These are phyloP conservation scores for Dentipellis sp. DNA, from an alignment of 768 basidiomycete genomes.

Conservation along the genomic window DNA sequence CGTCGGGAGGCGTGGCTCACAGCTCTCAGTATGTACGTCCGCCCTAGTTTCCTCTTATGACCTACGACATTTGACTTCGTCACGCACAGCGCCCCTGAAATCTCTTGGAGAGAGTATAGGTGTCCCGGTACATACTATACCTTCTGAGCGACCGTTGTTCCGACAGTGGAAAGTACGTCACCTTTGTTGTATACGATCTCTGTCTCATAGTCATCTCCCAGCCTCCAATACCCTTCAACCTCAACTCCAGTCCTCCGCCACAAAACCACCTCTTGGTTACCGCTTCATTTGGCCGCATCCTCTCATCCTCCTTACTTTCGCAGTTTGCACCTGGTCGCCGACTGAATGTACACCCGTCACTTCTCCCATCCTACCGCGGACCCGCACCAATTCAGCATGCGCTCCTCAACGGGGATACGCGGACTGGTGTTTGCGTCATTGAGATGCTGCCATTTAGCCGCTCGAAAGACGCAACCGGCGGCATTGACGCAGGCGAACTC, in stretches of 20 bases:
- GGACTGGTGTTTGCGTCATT: constrained; percentile 76
- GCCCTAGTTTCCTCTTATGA: neutral
- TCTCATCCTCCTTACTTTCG: constrained; percentile 51
- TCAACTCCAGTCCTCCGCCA: constrained; percentile 15
- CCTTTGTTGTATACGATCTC: neutral
- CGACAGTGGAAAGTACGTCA: constrained; percentile 51
- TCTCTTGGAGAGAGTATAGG: constrained; percentile 40
- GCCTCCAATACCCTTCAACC: constrained; percentile 31
- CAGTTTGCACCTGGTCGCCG: constrained; percentile 50
- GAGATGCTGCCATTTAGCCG: constrained; percentile 36
- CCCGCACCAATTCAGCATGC: constrained; percentile 86
- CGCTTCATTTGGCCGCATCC: constrained; percentile 86
- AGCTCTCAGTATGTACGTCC: constrained; percentile 46
- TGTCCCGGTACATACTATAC: constrained; percentile 53
- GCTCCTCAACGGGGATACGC: constrained; percentile 53
- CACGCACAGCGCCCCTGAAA: constrained; percentile 58
- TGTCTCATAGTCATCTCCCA: constrained; percentile 20
- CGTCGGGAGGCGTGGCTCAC: constrained; percentile 51
- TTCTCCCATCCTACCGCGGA: constrained; percentile 82
- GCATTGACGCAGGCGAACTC: constrained; percentile 74
- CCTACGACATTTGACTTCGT: neutral
- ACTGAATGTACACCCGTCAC: constrained; percentile 85
- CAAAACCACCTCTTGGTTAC: constrained; percentile 61
- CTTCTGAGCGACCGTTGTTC: constrained; percentile 49
- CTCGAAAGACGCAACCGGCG: constrained; percentile 25